Conservation (phyloP, 2,329 filamentous ascomycete species). For the Teratosphaeria gauchensis region DNA sequence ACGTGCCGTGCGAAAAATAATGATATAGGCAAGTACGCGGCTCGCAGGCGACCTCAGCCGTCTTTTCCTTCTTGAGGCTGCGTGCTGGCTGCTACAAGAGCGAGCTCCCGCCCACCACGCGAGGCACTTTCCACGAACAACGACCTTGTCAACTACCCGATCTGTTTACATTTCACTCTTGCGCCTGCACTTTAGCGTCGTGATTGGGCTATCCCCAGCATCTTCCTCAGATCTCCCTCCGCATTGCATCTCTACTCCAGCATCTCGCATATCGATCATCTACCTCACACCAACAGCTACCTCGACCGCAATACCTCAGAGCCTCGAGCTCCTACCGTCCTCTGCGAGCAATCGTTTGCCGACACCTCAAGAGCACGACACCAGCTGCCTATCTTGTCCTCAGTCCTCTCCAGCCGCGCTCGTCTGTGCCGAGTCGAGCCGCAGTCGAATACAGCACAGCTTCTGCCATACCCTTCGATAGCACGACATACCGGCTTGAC, state of each 20-base stretch:
- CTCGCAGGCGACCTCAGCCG: not conserved
- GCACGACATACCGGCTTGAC: not conserved
- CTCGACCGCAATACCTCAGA: not conserved
- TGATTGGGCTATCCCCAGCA: not conserved
- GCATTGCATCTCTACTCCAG: not conserved
- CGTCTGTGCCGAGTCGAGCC: not conserved
- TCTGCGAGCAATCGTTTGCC: not conserved
- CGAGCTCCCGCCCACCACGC: not conserved
- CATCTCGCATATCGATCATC: not conserved
- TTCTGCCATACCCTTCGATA: not conserved
- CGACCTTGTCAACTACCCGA: constrained; percentile 1
- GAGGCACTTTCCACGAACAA: not conserved
- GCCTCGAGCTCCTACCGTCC: not conserved
- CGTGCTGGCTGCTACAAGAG: not conserved
- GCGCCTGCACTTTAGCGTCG: constrained; percentile 4
- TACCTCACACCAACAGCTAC: not conserved
- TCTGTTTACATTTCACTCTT: constrained; percentile 1
- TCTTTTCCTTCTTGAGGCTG: not conserved
- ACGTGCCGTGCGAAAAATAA: not conserved
- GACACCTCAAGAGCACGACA: not conserved
- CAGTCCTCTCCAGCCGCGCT: not conserved
- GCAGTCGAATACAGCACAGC: not conserved
- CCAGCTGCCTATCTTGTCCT: not conserved
- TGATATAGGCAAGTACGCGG: not conserved
- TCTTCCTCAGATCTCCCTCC: not conserved